Evolutionary conservation across 2,329 filamentous ascomycete species (phyloP), one percentile per base, ranked within the genome.

Genomic region (Epichloe amarillans): DNA sequence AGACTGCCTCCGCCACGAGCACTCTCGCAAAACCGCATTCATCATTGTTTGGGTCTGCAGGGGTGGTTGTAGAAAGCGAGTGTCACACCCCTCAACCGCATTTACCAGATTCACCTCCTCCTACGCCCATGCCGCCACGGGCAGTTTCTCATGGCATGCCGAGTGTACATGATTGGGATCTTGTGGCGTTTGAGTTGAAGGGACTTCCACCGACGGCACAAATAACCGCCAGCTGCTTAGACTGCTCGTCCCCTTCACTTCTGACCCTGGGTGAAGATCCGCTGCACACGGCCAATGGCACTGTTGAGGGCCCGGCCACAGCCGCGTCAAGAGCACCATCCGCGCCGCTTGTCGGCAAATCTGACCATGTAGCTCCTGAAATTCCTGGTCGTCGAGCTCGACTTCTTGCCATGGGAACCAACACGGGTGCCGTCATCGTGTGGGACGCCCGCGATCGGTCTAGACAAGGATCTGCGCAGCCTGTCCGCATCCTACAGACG

Each of bases 371-470:
- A 19, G 56, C 61, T 6, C 62, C 63, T 11, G 86, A 94, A 55
- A 80, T 96, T 33, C 91, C 91, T 3, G 93, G 93, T 5, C 85
- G 89, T 52, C 80, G 90, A 54, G 85, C 86, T 52, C 84, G 91
- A 12, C 79, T 95, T 42, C 64, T 97, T 38, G 88, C 86, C 17
- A 70, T 89, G 45, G 93, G 93, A 17, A 97, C 90, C 0, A 82
- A 80, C 50, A 78, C 73, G 10, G 93, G 93, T 0, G 73, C 73
- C n/a, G 73, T 97, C 6, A 67, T 93, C 7, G 67, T 95, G 1
- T 98, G 90, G 89, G 86, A 98, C 61, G 77, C 87, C 58, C 84
- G 93, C 50, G 82, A 84, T 30, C 70, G 77, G 2, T 53, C 55
- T 8, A 60, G 55, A 11, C 38, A 53, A 4, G 79, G 53, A 11